Evolutionary conservation across 1,284 basidiomycete genomes (phyloP), one percentile per base, ranked within the genome.

Genomic region (Coriolopsis trogii): DNA sequence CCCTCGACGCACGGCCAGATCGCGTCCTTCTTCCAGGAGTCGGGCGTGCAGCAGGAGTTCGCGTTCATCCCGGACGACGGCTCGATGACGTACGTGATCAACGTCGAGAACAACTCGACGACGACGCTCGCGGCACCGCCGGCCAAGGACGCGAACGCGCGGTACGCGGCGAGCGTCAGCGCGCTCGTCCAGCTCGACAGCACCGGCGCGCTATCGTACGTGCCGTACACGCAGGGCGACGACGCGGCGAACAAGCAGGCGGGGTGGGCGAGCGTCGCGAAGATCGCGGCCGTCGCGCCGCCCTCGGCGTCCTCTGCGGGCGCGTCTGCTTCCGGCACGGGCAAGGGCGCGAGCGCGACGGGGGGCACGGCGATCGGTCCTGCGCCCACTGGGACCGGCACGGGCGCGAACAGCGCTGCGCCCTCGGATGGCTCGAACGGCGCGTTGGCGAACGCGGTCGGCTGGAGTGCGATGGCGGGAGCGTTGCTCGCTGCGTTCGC

Each of bases 51-150:
- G 63, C 78, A 87, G 63, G 84, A 91, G 67, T 91, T 93, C 68
- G 89, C 88, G 2, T 95, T 86, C 71, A 80, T 95, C 51, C 93
- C 93, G 30, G 81, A 89, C 67, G 91, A 93, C 64, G 85, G 84
- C 48, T 89, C 87, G 9, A 76, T 78, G 25, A 87, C 89, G 16
- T 95, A 89, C 67, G 79, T 95, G 45, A 77, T 93, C 65, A 87
- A 91, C 63, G 88, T 90, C 42, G 78, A 83, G 81, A 83, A 78
- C 64, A 95, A 95, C 76, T 81, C 84, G 18, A 95, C 92, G 1
- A 80, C 86, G 62, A 76, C 78, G 3, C 75, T 94, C 37, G 74
- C 84, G 13, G 87, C 84, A 23, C 91, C 92, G 0, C 66, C 79
- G 0, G 74, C 75, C 13, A 83, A 89, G 64, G 91, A 94, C 67